Percentiles rank a stretch among this genome's conserved stretches.
Conservation (phyloP, 768 basidiomycete genomes). For the Podaxis rugospora region DNA sequence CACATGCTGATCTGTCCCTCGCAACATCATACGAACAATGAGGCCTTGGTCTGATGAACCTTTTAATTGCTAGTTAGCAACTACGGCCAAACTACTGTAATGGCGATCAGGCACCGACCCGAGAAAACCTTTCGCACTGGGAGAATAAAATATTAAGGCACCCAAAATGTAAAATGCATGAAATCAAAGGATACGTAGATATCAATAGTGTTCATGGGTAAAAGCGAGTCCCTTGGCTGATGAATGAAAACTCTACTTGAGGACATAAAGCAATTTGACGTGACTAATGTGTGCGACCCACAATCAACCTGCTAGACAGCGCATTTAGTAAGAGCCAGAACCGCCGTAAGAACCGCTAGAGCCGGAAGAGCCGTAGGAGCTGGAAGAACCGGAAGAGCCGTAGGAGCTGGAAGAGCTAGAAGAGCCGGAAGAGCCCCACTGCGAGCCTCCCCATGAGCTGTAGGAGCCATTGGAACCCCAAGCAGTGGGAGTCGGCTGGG, state of each 20-base stretch:
- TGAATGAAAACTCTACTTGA: conserved; percentile 28
- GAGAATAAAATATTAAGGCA: conserved; percentile 30
- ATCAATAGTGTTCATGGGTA: conserved; percentile 28
- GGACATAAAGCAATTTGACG: conserved; percentile 26
- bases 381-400: too few species aligned
- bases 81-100: conserved; percentile 5
- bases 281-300: conserved; percentile 19
- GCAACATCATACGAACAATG: neutral
- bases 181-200: conserved; percentile 27
- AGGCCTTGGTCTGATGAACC: neutral
- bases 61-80: neutral
- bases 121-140: conserved; percentile 23
- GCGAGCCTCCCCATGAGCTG: conserved; percentile 12
- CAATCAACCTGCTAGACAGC: conserved; percentile 12
- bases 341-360: conserved; percentile 20
- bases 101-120: conserved; percentile 12
- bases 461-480: conserved; percentile 17
- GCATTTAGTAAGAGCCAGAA: conserved; percentile 26
- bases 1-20: neutral
- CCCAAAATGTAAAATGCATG: conserved; percentile 36
- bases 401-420: conserved; percentile 5
- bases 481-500: neutral
- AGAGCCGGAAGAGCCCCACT: conserved; percentile 9
- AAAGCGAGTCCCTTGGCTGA: conserved; percentile 18
- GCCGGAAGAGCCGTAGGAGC: neutral